Evolutionary conservation across 345 rosid genomes (phyloP), one percentile per base, ranked within the genome.

Genomic region (Trapa bicornis): DNA sequence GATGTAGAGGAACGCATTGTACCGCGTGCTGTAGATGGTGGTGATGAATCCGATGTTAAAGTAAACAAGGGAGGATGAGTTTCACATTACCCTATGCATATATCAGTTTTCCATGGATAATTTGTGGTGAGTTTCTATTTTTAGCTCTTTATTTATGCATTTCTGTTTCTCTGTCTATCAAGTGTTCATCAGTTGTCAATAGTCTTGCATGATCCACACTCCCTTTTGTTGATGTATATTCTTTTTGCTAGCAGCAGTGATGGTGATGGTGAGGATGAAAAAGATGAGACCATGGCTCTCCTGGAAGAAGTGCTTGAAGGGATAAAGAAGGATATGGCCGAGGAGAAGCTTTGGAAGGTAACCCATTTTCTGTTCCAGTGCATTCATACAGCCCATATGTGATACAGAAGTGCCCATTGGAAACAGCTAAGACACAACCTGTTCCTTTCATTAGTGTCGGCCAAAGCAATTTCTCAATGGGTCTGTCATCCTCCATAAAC

Each of bases 281-380:
- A 90, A 65, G 97, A 90, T 36, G 94, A 93, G 72, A 89, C 91
- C 41, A 87, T 86, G 81, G 97, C 96, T 69, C 87, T 90, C 36
- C 71, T 90, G 89, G 97, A 93, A 17, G 98, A 88, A 22, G 29
- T 22, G 85, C 98, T 90, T n/a, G 97, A 90, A 69, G 82, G 83
- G 71, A 90, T 93, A 70, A 93, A 87, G 87, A 93, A 90, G 81
- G 97, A 93, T 83, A 86, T 91, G 73, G 86, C 85, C 57, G 96
- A 93, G 79, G 98, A 93, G 84, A 85, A 85, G 80, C 83, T 84
- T 41, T 85, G 90, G 37, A 84, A 79, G 92, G 96, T 88, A 77
- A 79, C 65, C 50, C 37, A 8, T 4, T 48, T 67, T 57, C 37
- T 57, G 2, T 2, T 22, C 29, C 29, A 29, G 32, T 32, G 37